Base-by-base conservation (phyloP, 2,329 filamentous ascomycete genomes). In the Colletotrichum paranaense region DNA sequence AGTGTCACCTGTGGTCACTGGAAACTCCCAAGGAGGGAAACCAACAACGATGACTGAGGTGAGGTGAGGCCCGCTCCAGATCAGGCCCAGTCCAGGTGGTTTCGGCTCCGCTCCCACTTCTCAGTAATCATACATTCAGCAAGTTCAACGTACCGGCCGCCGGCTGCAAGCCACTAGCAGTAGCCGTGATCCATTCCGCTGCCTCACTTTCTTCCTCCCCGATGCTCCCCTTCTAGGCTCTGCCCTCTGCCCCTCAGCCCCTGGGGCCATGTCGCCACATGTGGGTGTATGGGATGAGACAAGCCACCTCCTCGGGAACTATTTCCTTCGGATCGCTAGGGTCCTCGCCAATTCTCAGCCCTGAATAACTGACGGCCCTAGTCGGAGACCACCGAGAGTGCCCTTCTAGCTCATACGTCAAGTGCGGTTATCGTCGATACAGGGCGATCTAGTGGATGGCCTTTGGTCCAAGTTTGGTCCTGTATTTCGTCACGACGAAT, bases 281-380 rank as follows among this genome's bases (percentile, higher is more conserved):
- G 67, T 64, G 62, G 59, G 77, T 77, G 75, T 76, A 78, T 76
- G 77, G 75, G 68, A 77, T 81, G 79, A 82, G 81, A 82, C 83
- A 83, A 83, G 79, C 78, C 81, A 81, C 80, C 79, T 80, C 79
- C 80, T 79, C 79, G 76, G 71, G 67, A 71, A 53, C 67, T 74
- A 74, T 74, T 73, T 67, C 66, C 62, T 73, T 71, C 67, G 62
- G 56, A 58, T 71, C 62, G 71, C 71, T 71, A 62, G 71, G 67
- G 71, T 73, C 67, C 67, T 73, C 62, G 56, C 62, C 67, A 71
- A 73, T 71, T 73, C 56, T 71, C 71, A 73, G 67, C 67, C 71
- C 56, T 73, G 42, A 49, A 49, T 49, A 49, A 49, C 42, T 22
- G 71, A 71, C 52, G 49, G 56, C 46, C 67, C 62, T 73, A 46